Base-by-base conservation (phyloP, 2,329 filamentous ascomycete genomes). In the Rutstroemia sydowiana region DNA sequence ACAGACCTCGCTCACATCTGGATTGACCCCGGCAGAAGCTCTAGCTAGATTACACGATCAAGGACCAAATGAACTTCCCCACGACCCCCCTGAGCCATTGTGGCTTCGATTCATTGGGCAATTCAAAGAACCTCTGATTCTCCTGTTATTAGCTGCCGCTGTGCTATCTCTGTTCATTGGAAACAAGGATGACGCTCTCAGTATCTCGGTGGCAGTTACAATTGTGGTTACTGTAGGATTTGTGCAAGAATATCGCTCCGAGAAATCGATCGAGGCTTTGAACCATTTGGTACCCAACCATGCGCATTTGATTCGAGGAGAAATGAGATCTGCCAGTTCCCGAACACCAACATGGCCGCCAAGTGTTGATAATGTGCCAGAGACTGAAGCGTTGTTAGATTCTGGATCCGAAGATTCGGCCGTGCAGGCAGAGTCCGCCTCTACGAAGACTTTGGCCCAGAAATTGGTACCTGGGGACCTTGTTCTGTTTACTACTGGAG, bases 201-300 rank as follows among this genome's bases (percentile, higher is more conserved):
- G 92, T 69, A 98, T 98, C 65, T 87, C 92, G 0, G 84, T 95
- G 30, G 93, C 93, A 2, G 93, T 98, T 20, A 95, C 91, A 23
- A 98, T 98, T 61, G 93, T 98, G 5, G 91, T 98, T 21, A 87
- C 86, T 0, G 93, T 98, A 39, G 93, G 92, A 2, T 98, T 98
- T 62, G 82, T 97, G 48, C 93, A 98, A 67, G 93, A 98, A 70
- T 98, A 98, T 68, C 79, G 93, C 54, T 97, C 93, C 7, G 93
- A 98, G 68, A 95, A 98, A 70, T 97, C 92, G 2, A 82, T 98
- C 59, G 93, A 98, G 69, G 93, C 93, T 18, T 74, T 98, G 60
- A 96, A 87, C 65, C 88, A 93, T 62, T 74, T 98, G 23, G 92
- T 98, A 0, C 95, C 93, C 26, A 95, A 97, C 67, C 89, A 91